Evolutionary conservation across 2,329 filamentous ascomycete species (phyloP).

Genomic region (Triangularia setosa): DNA sequence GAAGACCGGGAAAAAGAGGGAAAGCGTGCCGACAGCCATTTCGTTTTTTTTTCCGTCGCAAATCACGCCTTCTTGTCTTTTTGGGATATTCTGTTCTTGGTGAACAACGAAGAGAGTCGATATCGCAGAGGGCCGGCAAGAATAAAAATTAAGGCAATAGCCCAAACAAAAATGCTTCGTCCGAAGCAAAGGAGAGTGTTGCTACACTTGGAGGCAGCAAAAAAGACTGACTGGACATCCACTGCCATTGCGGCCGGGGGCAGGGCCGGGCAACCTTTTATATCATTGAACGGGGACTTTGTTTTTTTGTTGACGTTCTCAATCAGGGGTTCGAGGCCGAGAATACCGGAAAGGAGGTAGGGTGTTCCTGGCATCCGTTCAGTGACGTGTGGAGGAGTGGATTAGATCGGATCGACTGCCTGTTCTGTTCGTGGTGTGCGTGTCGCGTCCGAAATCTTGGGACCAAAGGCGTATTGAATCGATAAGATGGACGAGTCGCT

Average conservation of each 20-base stretch:
- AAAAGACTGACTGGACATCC: neutral
- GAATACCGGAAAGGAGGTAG: neutral
- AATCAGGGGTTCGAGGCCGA: neutral
- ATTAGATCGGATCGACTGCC: neutral
- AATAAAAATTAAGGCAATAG: slow-evolving; percentile 36
- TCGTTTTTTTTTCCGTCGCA: neutral
- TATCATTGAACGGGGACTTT: neutral
- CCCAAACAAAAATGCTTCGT: slow-evolving; percentile 41
- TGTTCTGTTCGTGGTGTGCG: neutral
- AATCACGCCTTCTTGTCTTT: neutral
- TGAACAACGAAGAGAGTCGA: slow-evolving; percentile 19
- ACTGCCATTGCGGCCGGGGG: neutral
- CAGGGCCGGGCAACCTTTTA: neutral
- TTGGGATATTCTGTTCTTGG: neutral
- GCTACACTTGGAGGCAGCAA: slow-evolving; percentile 36
- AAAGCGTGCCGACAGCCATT: slow-evolving; percentile 32
- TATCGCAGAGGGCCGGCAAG: slow-evolving; percentile 34
- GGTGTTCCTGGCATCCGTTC: neutral
- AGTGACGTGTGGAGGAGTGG: neutral
- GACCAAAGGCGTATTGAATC: neutral
- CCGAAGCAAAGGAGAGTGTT: slow-evolving; percentile 40
- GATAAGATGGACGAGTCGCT: neutral
- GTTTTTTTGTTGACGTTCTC: neutral
- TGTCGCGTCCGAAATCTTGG: neutral
- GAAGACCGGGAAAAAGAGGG: slow-evolving; percentile 38